Percentiles rank a stretch among this genome's conserved stretches.
These are phyloP conservation scores for Fusarium sacchari DNA, from an alignment of 2,329 filamentous ascomycete species.

Conservation along the genomic window DNA sequence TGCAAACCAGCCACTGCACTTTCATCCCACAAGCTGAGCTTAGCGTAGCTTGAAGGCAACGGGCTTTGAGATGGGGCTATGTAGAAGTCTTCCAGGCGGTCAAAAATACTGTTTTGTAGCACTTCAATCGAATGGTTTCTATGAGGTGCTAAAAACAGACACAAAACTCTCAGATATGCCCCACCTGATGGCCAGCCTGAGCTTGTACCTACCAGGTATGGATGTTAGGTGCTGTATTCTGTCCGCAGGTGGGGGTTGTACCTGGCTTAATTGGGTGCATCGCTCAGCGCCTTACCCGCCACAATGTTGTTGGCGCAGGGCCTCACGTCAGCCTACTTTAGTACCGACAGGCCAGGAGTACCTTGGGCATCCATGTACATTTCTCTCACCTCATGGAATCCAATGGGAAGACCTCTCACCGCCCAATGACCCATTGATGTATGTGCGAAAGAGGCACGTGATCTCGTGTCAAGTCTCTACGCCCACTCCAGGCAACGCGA, in stretches of 20 bases:
- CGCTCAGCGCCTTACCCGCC: conserved; percentile 20
- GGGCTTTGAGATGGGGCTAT: not conserved
- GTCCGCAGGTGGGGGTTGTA: conserved; percentile 28
- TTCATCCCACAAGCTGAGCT: not conserved
- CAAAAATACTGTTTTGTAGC: conserved; percentile 17
- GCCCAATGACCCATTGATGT: not conserved
- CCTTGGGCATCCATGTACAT: not conserved
- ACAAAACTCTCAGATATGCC: conserved; percentile 10
- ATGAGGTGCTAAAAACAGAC: conserved; percentile 27
- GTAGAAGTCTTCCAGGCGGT: conserved; percentile 2
- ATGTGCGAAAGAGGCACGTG: conserved; percentile 25
- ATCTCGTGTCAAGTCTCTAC: conserved; percentile 33
- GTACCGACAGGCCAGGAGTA: not conserved
- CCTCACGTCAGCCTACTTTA: conserved; percentile 37
- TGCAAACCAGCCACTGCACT: conserved; percentile 14
- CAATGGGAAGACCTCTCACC: conserved; percentile 4
- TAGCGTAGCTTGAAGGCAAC: not conserved
- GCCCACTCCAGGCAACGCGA: conserved; percentile 9
- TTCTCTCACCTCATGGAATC: not conserved
- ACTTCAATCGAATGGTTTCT: conserved; percentile 16
- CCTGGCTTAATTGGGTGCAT: conserved; percentile 30
- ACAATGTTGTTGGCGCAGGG: conserved; percentile 1
- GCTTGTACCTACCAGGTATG: no score
- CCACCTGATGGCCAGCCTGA: conserved; percentile 17
- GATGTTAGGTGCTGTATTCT: conserved; percentile 5